Base-by-base conservation (phyloP, 2,329 filamentous ascomycete genomes). In the Didymella keratinophila region DNA sequence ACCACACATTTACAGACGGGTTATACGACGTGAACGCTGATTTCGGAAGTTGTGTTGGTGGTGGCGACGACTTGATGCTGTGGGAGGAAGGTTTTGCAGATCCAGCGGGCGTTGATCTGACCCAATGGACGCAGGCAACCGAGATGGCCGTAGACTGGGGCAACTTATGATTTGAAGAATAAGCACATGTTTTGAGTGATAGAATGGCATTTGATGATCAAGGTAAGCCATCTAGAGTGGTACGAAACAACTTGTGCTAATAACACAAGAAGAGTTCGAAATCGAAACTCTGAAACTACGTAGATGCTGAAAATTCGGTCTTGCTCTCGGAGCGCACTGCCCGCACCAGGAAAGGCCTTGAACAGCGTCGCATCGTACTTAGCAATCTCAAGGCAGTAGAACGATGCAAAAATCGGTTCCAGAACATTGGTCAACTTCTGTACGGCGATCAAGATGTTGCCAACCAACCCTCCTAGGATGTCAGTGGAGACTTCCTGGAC, bases 401-500 rank as follows among this genome's bases (percentile, higher is more conserved):
- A 43, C 10, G 54, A 34, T 25, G 32, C 36, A 7, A 58, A 47
- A 23, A 58, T 59, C n/a, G 44, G 41, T 14, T 43, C 60, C n/a
- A 81, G 44, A 12, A 71, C 72, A 11, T 71, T 58, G n/a, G 68
- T 76, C 52, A 80, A 42, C 48, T 78, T 61, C 55, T 73, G 57
- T 25, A 78, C 54, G 9, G 78, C 68, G 2, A 64, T 55, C 11
- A 62, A 62, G 21, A 49, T 34, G 18, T 52, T 58, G 42, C 46
- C 37, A 23, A 57, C 37, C 21, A 60, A 42, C 18, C 60, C 57
- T 4, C 49, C 42, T 1, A 82, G 60, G 0, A 80, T 64, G 67
- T 82, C 81, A 1, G 82, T 82, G 0, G 78, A 68, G 4, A 66
- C 76, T 6, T 78, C 75, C 62, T 78, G 70, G n/a, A 78, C 71